Evolutionary conservation across 2,329 filamentous ascomycete genomes (phyloP), one percentile per base, ranked within the genome.

Genomic region (Ophiocordyceps unilateralis): DNA sequence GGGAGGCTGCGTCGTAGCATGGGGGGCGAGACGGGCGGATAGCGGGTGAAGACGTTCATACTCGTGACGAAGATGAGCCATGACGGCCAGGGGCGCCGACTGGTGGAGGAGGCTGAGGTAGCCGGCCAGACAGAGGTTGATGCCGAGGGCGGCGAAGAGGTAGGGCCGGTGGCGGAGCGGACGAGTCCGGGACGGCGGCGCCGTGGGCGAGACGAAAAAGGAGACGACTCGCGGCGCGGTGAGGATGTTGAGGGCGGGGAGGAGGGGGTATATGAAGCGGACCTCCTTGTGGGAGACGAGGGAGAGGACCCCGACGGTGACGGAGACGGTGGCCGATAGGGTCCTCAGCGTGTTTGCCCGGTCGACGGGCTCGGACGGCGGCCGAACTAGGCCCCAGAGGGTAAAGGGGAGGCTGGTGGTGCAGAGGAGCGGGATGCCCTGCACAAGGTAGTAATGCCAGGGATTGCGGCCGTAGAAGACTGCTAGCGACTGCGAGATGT

Each of bases 261-360:
- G 72, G 17, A 98, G 72, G 1, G 91, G 89, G 54, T 93, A 94
- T 50, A 96, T 83, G 66, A 98, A 98, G 54, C 91, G 85, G 52
- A 94, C 84, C 68, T 98, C 91, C 60, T 98, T 98, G 65, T 98
- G 91, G 1, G 86, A 78, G 50, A 96, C 83, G 40, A 83, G 56
- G 1, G 85, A 93, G 28, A 96, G 70, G 2, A 68, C 59, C 1
- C 64, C 57, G 10, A 83, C 63, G 45, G 80, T 82, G 24, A 75
- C 60, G 43, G 79, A 48, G 37, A 81, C 68, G 8, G 75, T 66
- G 24, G 69, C 67, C 10, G 76, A 68, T 9, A 88, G 63, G 30
- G 47, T 63, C 56, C 42, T 48, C 55, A 59, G 58, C 43, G 50
- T 52, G 19, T 60, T 60, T 10, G 55, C 50, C 47, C 64, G 54